Evolutionary conservation across 1,284 basidiomycete genomes (phyloP).

Genomic region (Apiotrichum domesticum): DNA sequence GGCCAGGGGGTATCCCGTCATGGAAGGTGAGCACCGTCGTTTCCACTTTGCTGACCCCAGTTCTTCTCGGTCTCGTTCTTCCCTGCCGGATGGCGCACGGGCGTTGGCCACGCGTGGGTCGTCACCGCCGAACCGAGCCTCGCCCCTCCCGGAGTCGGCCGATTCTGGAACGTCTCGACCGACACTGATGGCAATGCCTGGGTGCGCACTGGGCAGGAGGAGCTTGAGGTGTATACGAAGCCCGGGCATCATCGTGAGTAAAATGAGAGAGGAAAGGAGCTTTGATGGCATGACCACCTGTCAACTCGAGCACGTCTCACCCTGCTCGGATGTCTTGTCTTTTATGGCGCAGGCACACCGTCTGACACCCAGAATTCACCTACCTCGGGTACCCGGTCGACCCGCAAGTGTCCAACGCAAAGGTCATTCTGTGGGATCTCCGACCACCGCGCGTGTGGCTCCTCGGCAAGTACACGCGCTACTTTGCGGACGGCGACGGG

Average conservation of each 20-base stretch:
- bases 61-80: constrained; percentile 22
- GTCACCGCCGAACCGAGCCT: constrained; percentile 6
- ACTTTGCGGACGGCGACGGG: constrained; percentile 17
- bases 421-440: constrained; percentile 1
- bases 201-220: constrained; percentile 4
- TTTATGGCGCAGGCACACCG: too few relatives aligned
- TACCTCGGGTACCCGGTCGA: constrained; percentile 16
- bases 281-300: too few relatives aligned
- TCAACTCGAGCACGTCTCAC: too few relatives aligned
- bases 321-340: too few relatives aligned
- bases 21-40: constrained; percentile 22
- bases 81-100: constrained; percentile 11
- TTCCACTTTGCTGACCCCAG: constrained; percentile 6
- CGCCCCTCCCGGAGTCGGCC: not conserved
- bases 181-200: constrained; percentile 1
- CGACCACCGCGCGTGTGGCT: constrained; percentile 23
- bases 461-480: constrained; percentile 21
- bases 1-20: constrained; percentile 19
- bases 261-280: too few relatives aligned
- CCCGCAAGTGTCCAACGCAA: constrained; percentile 1
- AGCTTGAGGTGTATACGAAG: not conserved
- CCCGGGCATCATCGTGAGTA: not conserved
- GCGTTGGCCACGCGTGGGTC: constrained; percentile 20
- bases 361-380: constrained; percentile 9
- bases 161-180: not conserved